Evolutionary conservation across 2,329 filamentous ascomycete genomes (phyloP).

Genomic region (Elsinoe necatrix): DNA sequence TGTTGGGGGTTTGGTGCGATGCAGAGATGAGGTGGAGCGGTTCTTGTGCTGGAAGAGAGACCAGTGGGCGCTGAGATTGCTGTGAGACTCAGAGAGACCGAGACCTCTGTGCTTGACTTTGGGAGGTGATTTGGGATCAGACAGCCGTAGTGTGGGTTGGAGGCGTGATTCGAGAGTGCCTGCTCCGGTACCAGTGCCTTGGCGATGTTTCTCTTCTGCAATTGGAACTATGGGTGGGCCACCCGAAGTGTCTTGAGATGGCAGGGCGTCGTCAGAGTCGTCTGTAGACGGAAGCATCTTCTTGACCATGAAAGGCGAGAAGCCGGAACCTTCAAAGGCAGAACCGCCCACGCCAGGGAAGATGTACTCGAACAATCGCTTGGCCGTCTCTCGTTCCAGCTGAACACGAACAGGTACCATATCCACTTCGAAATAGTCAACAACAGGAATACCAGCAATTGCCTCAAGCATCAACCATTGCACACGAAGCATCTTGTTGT

Average conservation of each 20-base stretch:
- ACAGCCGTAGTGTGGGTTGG: slow-evolving; percentile 64
- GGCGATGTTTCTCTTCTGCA: slow-evolving; percentile 41
- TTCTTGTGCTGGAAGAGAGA: slow-evolving; percentile 36
- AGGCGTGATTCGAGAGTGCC: slow-evolving; percentile 75
- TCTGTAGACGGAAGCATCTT: slow-evolving; percentile 41
- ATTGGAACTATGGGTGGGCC: neutral
- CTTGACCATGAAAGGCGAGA: slow-evolving; percentile 54
- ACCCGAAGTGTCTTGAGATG: neutral
- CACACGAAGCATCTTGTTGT: slow-evolving; percentile 79
- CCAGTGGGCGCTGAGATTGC: slow-evolving; percentile 32
- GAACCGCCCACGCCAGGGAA: slow-evolving; percentile 70
- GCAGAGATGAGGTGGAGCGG: slow-evolving; percentile 22
- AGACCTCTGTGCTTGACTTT: slow-evolving; percentile 27
- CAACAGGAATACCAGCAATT: slow-evolving; percentile 92
- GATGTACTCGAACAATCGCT: slow-evolving; percentile 92
- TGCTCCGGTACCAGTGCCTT: slow-evolving; percentile 51
- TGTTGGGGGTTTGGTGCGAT: slow-evolving; percentile 19
- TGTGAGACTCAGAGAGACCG: slow-evolving; percentile 24
- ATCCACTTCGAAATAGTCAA: slow-evolving; percentile 94
- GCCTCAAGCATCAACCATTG: slow-evolving; percentile 98
- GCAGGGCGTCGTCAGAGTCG: slow-evolving; percentile 36
- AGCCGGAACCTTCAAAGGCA: slow-evolving; percentile 43
- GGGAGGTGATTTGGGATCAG: slow-evolving; percentile 28
- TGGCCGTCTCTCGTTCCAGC: slow-evolving; percentile 83
- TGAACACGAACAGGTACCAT: slow-evolving; percentile 90